phyloP scores from a whole-genome alignment of 805 yeast genomes.

The Candida tibetensis region DNA sequence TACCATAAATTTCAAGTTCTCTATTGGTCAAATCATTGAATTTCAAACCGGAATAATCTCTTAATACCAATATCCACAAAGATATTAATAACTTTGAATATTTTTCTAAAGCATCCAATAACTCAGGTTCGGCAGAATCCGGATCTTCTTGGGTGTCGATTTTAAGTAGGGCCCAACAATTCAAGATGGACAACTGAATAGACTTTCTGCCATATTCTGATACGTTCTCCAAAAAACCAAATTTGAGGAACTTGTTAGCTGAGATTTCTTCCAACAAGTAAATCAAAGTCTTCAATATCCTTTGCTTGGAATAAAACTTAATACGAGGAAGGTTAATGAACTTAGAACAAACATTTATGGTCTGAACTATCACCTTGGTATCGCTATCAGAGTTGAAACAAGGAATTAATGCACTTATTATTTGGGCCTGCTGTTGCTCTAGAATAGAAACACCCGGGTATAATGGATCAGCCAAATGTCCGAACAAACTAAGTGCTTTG shows the following conservation, averaged over 20 bases:
- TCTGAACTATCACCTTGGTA: slow-evolving; percentile 69
- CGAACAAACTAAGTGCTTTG: slow-evolving; percentile 57
- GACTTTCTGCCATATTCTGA: slow-evolving; percentile 47
- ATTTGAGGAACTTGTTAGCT: slow-evolving; percentile 39
- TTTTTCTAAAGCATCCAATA: slow-evolving; percentile 50
- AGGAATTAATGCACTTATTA: slow-evolving; percentile 84
- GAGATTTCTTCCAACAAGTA: slow-evolving; percentile 62
- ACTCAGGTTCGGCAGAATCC: slow-evolving; percentile 36
- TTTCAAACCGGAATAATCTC: slow-evolving; percentile 69
- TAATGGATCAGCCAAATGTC: slow-evolving; percentile 65
- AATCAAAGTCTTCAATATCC: slow-evolving; percentile 61
- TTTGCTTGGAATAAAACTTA: slow-evolving; percentile 42
- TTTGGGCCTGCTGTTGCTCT: slow-evolving; percentile 94
- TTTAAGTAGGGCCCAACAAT: slow-evolving; percentile 71
- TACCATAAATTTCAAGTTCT: slow-evolving; percentile 48
- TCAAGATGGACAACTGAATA: slow-evolving; percentile 58
- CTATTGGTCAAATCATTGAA: slow-evolving; percentile 45
- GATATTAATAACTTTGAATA: slow-evolving; percentile 64
- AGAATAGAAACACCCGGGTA: slow-evolving; percentile 67
- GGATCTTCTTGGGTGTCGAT: slow-evolving; percentile 25
- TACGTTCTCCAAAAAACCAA: slow-evolving; percentile 54
- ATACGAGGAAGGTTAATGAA: slow-evolving; percentile 53
- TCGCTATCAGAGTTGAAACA: slow-evolving; percentile 75
- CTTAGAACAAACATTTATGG: slow-evolving; percentile 74
- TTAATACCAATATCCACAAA: slow-evolving; percentile 72